Base-by-base conservation (phyloP, 2,329 filamentous ascomycete species). In the Neurospora crassa region DNA sequence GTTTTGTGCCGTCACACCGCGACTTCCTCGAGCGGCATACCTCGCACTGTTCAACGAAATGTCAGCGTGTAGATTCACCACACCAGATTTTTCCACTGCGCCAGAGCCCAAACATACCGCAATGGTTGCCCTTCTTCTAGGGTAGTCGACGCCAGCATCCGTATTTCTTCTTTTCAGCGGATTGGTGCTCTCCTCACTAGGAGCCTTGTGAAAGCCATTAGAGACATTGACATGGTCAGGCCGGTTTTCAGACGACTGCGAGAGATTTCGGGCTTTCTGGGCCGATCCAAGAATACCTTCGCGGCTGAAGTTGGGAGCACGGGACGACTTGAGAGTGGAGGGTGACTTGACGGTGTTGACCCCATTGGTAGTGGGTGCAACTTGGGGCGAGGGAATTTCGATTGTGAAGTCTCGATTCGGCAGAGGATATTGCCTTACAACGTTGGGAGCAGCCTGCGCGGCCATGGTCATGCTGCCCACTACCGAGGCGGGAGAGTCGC, bases 1-100 rank as follows among this genome's bases (percentile, higher is more conserved):
- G 92, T 75, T 92, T 90, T 11, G 87, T 91, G 70, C 92, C 92
- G 79, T 94, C 91, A 79, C 92, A 94, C 73, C 91, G 87, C 72
- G 91, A 93, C 78, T 94, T 94, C 76, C 92, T 87, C 43, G 92
- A 92, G 20, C 92, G 90, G 78, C 92, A 94, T 71, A 94, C 91
- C 78, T 94, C 91, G 80, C 92, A 94, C 91, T 93, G 76, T 71
- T 73, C 71, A 73, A 63, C 40, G 41, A 59, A 40, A 53, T 63
- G 37, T 69, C 68, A 43, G 70, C 68, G 20, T 68, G 73, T 70
- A 45, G 72, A 67, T 69, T 73, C 69, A 72, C 40, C 68, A 70
- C 71, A 70, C 45, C 8, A 63, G 40, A 37, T 40, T 37, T 34
- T 45, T 34, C 18, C 67, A 70, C 34, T 29, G 53, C 68, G 71